Percentiles rank a stretch among this genome's conserved stretches.
Conservation (phyloP, 768 basidiomycete species). For the Cubamyces lactineus region DNA sequence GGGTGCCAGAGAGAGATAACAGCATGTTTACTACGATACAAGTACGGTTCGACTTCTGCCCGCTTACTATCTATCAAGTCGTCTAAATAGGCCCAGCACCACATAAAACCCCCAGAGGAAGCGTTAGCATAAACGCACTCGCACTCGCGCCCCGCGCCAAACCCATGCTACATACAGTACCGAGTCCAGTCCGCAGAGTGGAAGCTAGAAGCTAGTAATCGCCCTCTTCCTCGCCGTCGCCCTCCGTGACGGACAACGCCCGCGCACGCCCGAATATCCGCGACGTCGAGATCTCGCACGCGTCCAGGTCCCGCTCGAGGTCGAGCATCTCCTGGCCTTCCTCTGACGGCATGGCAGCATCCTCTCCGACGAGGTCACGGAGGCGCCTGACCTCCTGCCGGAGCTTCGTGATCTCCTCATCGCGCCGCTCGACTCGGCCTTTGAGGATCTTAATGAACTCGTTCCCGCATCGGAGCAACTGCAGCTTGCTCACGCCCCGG, state of each 20-base stretch:
- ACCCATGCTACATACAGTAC: background rate
- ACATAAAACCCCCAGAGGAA: background rate
- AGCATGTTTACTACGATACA: background rate
- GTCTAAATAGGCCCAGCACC: background rate
- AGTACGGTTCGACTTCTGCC: background rate
- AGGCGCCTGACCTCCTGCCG: constrained; percentile 68
- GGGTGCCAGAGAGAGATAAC: no score
- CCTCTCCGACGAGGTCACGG: constrained; percentile 44
- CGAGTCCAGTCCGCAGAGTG: background rate
- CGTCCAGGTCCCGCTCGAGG: constrained; percentile 63
- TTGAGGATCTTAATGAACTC: constrained; percentile 82
- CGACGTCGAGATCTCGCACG: constrained; percentile 44
- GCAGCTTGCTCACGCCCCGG: constrained; percentile 91
- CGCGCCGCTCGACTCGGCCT: constrained; percentile 75
- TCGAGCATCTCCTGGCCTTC: constrained; percentile 45
- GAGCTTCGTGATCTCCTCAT: constrained; percentile 72
- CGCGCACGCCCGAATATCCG: constrained; percentile 28
- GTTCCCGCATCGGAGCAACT: constrained; percentile 88
- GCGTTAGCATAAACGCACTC: no score
- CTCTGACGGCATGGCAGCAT: constrained; percentile 39
- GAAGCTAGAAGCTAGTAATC: background rate
- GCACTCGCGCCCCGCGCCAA: background rate
- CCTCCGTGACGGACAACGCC: constrained; percentile 17
- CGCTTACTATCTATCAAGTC: background rate
- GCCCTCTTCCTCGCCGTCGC: constrained; percentile 19